Evolutionary conservation across 306 rosid genomes (phyloP).

Genomic region (Dryas octopetala): DNA sequence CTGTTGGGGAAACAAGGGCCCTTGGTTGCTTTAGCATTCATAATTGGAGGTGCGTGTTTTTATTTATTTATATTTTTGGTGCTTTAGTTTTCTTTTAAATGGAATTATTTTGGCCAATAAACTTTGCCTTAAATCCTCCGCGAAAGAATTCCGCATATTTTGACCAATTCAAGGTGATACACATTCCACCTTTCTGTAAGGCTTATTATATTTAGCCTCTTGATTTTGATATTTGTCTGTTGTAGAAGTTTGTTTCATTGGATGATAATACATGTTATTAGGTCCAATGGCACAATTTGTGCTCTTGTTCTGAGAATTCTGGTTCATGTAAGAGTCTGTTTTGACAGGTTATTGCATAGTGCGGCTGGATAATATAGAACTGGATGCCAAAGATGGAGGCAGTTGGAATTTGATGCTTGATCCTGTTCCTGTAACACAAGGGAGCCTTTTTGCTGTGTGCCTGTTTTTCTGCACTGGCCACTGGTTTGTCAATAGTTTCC

Average conservation of each 20-base stretch:
- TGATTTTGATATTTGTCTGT: not conserved
- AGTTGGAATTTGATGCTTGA: conserved; percentile 34
- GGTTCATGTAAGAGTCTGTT: conserved; percentile 16
- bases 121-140: conserved; percentile 1
- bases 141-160: no score
- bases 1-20: conserved; percentile 94
- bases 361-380: conserved; percentile 47
- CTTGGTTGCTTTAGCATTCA: conserved; percentile 62
- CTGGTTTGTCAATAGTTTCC: conserved; percentile 61
- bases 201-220: not conserved
- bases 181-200: not conserved
- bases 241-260: not conserved
- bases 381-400: conserved; percentile 35
- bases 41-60: conserved; percentile 65
- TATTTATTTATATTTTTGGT: conserved; percentile 13
- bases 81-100: conserved; percentile 14
- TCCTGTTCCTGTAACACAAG: conserved; percentile 67
- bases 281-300: not conserved
- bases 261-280: not conserved
- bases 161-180: not conserved
- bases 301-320: not conserved
- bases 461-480: conserved; percentile 95
- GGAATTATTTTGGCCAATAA: conserved; percentile 4
- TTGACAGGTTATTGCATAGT: conserved; percentile 77
- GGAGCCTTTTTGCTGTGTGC: conserved; percentile 83